Percentiles rank a stretch among this genome's conserved stretches.
Evolutionary conservation across 2,329 filamentous ascomycete genomes (phyloP).

Genomic region (Pseudogymnoascus sp.): DNA sequence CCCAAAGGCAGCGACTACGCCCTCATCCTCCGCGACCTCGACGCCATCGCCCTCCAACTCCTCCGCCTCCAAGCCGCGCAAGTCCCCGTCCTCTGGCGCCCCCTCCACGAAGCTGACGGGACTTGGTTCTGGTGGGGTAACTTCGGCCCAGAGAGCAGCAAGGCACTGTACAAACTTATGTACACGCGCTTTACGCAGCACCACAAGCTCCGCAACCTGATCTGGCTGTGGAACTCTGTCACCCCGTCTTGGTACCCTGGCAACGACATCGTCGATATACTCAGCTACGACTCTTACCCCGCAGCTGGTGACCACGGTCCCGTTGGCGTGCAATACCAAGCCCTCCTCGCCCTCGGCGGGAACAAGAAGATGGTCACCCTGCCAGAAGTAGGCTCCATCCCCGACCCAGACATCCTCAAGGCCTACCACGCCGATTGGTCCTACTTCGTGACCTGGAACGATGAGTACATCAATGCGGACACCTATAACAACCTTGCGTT

Average conservation of each 20-base stretch:
- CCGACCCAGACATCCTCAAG: slow-evolving; percentile 27
- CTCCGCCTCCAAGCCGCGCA: slow-evolving; percentile 36
- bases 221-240: slow-evolving; percentile 46
- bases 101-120: slow-evolving; percentile 44
- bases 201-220: slow-evolving; percentile 40
- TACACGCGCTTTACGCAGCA: slow-evolving; percentile 39
- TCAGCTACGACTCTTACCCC: slow-evolving; percentile 40
- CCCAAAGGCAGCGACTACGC: slow-evolving; percentile 41
- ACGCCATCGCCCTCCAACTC: slow-evolving; percentile 41
- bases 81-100: slow-evolving; percentile 41
- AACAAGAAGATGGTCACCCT: slow-evolving; percentile 43
- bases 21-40: slow-evolving; percentile 40
- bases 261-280: slow-evolving; percentile 38
- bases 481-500: slow-evolving; percentile 36
- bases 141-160: slow-evolving; percentile 38
- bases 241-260: slow-evolving; percentile 41
- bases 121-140: slow-evolving; percentile 49
- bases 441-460: slow-evolving; percentile 41
- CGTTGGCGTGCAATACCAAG: slow-evolving; percentile 38
- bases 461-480: slow-evolving; percentile 36
- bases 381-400: slow-evolving; percentile 40
- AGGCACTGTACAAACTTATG: slow-evolving; percentile 37
- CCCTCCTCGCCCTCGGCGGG: slow-evolving; percentile 34
- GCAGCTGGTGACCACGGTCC: slow-evolving; percentile 28
- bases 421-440: slow-evolving; percentile 42